Evolutionary conservation across 1,284 basidiomycete genomes (phyloP).

Genomic region (Cutaneotrichosporon sp.): DNA sequence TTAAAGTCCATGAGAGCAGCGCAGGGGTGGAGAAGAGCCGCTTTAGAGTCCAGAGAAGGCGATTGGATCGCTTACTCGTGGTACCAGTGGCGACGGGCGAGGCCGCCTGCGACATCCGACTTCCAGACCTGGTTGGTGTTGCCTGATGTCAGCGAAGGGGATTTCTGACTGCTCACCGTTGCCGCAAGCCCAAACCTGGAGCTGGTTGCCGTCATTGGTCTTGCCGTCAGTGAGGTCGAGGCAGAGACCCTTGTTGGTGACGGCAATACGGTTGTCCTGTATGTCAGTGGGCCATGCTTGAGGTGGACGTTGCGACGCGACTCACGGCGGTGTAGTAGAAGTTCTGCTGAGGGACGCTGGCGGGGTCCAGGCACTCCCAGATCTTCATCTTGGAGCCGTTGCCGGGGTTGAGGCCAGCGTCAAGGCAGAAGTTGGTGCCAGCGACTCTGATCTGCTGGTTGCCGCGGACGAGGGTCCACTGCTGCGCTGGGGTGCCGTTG

Average conservation of each 20-base stretch:
- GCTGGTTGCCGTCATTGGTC: constrained; percentile 16
- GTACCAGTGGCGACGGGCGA: constrained; percentile 6
- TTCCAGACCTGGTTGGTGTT: constrained; percentile 44
- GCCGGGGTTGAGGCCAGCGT: constrained; percentile 23
- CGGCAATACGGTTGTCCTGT: constrained; percentile 18
- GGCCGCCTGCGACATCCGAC: background rate
- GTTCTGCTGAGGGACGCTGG: constrained; percentile 25
- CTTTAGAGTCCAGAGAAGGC: too few species aligned
- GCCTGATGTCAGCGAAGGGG: background rate
- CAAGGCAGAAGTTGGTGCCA: constrained; percentile 35
- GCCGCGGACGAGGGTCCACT: constrained; percentile 11
- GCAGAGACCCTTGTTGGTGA: constrained; percentile 24
- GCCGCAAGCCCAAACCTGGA: constrained; percentile 22
- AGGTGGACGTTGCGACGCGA: too few species aligned
- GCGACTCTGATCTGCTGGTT: constrained; percentile 19
- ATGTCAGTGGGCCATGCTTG: too few species aligned
- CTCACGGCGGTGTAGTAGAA: constrained; percentile 22
- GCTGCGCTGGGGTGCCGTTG: constrained; percentile 21
- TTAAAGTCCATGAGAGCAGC: too few species aligned
- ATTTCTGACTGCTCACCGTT: background rate
- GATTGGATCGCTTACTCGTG: constrained; percentile 8
- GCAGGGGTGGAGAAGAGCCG: too few species aligned
- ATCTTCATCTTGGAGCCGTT: constrained; percentile 25
- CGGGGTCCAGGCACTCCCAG: constrained; percentile 19
- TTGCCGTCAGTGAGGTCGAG: constrained; percentile 31